phyloP scores from a whole-genome alignment of 306 rosid genomes.

The Quercus alba region DNA sequence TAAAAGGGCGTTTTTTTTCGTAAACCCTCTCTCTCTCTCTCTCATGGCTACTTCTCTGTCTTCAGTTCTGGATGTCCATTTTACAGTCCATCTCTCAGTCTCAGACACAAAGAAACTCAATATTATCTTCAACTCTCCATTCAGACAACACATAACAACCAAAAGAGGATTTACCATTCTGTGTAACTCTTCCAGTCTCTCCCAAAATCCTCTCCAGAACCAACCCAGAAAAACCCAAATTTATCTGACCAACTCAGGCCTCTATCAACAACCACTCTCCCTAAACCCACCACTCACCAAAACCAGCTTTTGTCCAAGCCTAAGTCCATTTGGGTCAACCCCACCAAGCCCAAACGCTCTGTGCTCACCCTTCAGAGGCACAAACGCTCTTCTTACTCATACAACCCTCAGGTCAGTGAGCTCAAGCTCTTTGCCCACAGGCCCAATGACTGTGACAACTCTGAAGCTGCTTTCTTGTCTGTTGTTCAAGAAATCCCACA shows the following conservation, averaged over 20 bases:
- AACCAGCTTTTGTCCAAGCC: conserved; percentile 56
- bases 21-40: neutral
- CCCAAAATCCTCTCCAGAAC: conserved; percentile 22
- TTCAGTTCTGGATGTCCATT: conserved; percentile 44
- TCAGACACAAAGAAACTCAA: conserved; percentile 42
- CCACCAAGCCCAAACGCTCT: conserved; percentile 67
- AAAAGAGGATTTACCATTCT: conserved; percentile 34
- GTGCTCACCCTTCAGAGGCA: conserved; percentile 68
- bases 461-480: conserved; percentile 51
- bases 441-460: conserved; percentile 46
- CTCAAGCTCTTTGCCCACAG: conserved; percentile 54
- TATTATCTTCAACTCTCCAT: conserved; percentile 39
- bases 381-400: conserved; percentile 47
- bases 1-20: neutral
- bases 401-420: conserved; percentile 62
- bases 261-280: conserved; percentile 50
- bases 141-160: conserved; percentile 1
- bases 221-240: conserved; percentile 43
- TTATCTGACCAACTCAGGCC: conserved; percentile 82
- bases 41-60: conserved; percentile 68
- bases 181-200: conserved; percentile 42
- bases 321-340: conserved; percentile 87
- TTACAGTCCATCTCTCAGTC: conserved; percentile 33
- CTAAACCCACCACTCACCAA: conserved; percentile 33
- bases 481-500: conserved; percentile 59